phyloP scores from a whole-genome alignment of 495 filamentous ascomycete genomes.

The Aspergillus steynii region DNA sequence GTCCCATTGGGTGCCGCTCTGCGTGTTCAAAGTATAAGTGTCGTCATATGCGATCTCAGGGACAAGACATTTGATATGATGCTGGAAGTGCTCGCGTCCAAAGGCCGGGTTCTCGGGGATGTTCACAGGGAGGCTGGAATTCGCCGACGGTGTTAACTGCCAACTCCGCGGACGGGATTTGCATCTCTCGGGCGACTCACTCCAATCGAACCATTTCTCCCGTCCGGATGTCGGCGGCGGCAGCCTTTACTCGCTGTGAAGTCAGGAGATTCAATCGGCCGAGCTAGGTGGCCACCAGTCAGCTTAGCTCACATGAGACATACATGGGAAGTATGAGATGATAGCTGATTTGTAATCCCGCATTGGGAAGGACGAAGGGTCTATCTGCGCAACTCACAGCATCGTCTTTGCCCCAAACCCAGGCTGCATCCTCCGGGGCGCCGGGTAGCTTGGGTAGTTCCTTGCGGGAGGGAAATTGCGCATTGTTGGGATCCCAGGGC shows the following conservation, averaged over 20 bases:
- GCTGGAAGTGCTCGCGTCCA: constrained; percentile 51
- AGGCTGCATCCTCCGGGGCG: constrained; percentile 53
- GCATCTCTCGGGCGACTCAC: constrained; percentile 24
- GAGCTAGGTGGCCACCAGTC: constrained; percentile 23
- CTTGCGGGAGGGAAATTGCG: constrained; percentile 52
- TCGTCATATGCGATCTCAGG: constrained; percentile 56
- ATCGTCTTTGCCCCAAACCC: constrained; percentile 66
- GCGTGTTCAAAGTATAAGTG: constrained; percentile 67
- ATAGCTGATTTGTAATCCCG: constrained; percentile 1
- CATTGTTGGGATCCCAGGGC: constrained; percentile 56
- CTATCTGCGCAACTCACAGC: constrained; percentile 31
- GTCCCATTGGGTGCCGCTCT: constrained; percentile 75
- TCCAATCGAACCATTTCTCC: constrained; percentile 54
- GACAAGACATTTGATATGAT: constrained; percentile 48
- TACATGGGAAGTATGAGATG: background rate
- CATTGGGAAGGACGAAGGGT: background rate
- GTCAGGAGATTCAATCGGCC: constrained; percentile 62
- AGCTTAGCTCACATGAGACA: background rate
- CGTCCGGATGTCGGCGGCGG: constrained; percentile 50
- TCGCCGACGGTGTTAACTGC: background rate
- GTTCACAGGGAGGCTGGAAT: constrained; percentile 53
- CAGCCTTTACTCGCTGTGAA: constrained; percentile 51
- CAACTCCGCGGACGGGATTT: background rate
- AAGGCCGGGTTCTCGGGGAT: constrained; percentile 52
- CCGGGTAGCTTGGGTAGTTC: constrained; percentile 50